Evolutionary conservation across 2,329 filamentous ascomycete species (phyloP).

Genomic region (Apiospora kogelbergensis): DNA sequence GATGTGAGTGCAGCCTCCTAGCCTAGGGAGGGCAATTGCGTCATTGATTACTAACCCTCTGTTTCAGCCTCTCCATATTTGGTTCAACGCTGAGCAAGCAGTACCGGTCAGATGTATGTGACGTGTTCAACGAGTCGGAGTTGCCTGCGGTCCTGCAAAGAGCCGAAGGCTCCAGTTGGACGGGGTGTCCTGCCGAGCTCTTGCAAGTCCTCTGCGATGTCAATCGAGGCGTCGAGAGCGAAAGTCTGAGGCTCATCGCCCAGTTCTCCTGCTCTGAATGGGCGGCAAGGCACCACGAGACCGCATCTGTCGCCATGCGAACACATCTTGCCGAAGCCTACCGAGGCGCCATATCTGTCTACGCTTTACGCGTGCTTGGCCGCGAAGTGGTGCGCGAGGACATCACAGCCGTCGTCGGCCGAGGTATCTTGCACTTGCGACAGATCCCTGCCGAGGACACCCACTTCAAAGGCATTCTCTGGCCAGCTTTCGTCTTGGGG

Average conservation of each 20-base stretch:
- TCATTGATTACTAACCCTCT: not conserved
- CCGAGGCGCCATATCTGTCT: constrained; percentile 15
- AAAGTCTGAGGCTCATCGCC: not conserved
- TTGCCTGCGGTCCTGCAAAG: constrained; percentile 5
- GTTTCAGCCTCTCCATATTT: not conserved
- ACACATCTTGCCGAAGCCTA: constrained; percentile 13
- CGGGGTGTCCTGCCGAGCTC: constrained; percentile 12
- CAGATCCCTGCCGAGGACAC: constrained; percentile 12
- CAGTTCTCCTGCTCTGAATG: not conserved
- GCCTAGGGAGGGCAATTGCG: not conserved
- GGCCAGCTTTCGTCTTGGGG: constrained; percentile 15
- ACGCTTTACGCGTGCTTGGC: constrained; percentile 8
- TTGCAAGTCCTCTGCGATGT: not conserved
- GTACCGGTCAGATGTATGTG: not conserved
- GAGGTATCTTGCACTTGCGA: constrained; percentile 12
- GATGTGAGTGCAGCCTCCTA: not conserved
- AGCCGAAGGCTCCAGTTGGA: constrained; percentile 12
- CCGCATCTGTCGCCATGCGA: not conserved
- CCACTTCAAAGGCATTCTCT: constrained; percentile 18
- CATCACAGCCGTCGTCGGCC: not conserved
- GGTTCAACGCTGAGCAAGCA: constrained; percentile 4
- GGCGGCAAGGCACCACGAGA: not conserved
- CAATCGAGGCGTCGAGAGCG: not conserved
- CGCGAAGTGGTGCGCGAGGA: not conserved
- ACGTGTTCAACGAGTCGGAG: not conserved